Conservation (phyloP, 2,329 filamentous ascomycete species). For the Myriosclerotinia curreyana region DNA sequence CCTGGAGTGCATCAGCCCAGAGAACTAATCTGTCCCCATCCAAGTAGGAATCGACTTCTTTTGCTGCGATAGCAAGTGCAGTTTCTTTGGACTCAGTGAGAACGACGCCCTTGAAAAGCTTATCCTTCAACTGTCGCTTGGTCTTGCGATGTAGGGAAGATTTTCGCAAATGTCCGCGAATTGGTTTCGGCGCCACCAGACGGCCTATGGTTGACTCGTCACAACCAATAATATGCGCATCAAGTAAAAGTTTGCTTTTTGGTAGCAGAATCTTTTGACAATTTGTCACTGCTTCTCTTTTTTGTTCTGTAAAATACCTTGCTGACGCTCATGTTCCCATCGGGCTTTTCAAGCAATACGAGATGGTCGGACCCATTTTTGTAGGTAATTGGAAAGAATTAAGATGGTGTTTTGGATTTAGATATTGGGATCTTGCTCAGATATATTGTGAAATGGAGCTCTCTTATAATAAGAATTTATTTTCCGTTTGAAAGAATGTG, state of each 20-base stretch:
- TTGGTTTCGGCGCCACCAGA: constrained; percentile 1
- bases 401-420: not conserved
- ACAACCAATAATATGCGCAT: constrained; percentile 1
- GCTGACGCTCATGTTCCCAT: constrained; percentile 22
- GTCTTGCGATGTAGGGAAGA: not conserved
- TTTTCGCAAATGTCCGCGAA: not conserved
- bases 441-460: not conserved
- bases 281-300: not conserved
- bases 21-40: constrained; percentile 19
- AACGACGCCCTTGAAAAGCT: constrained; percentile 19
- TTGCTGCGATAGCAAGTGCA: constrained; percentile 16
- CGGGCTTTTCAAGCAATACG: constrained; percentile 19
- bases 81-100: constrained; percentile 16
- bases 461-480: not conserved
- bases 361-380: constrained; percentile 22
- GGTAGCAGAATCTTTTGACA: not conserved
- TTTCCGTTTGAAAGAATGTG: not conserved
- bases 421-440: not conserved
- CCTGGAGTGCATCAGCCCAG: constrained; percentile 15
- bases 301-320: constrained; percentile 13
- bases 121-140: constrained; percentile 18
- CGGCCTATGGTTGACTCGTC: not conserved
- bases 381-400: not conserved
- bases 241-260: not conserved
- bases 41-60: constrained; percentile 4